Conservation (phyloP, 2,329 filamentous ascomycete genomes). For the Colletotrichum lupini region DNA sequence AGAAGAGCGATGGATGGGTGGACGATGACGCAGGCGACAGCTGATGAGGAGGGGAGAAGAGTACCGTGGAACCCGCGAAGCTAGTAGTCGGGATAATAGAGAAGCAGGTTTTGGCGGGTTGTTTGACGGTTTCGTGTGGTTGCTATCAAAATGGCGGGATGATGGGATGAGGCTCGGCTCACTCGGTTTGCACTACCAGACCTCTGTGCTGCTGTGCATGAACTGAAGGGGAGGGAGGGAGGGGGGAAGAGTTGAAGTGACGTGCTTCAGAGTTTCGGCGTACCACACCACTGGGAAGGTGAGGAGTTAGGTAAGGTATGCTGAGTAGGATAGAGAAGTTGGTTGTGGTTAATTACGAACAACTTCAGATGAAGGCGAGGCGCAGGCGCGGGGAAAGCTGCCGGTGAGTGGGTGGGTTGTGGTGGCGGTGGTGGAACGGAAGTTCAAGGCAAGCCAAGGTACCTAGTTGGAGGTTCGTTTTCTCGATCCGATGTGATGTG, state of each 20-base stretch:
- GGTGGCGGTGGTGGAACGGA: no score
- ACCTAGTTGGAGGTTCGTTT: background rate
- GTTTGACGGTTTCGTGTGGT: slow-evolving; percentile 31
- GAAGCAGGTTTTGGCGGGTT: slow-evolving; percentile 16
- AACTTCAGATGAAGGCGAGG: background rate
- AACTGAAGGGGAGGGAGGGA: background rate
- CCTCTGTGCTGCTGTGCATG: background rate
- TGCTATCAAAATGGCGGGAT: background rate
- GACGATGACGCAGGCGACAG: slow-evolving; percentile 11
- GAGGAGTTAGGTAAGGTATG: background rate
- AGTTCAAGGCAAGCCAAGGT: background rate
- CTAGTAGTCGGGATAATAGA: no score
- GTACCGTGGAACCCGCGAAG: no score
- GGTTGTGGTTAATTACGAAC: background rate
- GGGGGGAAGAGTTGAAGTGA: background rate
- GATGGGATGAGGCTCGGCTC: slow-evolving; percentile 8
- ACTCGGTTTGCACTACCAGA: background rate
- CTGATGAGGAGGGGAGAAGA: background rate
- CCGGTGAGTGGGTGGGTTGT: background rate
- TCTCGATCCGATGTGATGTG: background rate
- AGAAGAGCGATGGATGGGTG: background rate
- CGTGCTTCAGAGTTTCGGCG: slow-evolving; percentile 9
- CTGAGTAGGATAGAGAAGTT: background rate
- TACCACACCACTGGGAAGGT: slow-evolving; percentile 4
- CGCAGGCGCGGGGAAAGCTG: background rate